Evolutionary conservation across 2,329 filamentous ascomycete genomes (phyloP), one percentile per base, ranked within the genome.

Genomic region (Stachybotrys chartarum): DNA sequence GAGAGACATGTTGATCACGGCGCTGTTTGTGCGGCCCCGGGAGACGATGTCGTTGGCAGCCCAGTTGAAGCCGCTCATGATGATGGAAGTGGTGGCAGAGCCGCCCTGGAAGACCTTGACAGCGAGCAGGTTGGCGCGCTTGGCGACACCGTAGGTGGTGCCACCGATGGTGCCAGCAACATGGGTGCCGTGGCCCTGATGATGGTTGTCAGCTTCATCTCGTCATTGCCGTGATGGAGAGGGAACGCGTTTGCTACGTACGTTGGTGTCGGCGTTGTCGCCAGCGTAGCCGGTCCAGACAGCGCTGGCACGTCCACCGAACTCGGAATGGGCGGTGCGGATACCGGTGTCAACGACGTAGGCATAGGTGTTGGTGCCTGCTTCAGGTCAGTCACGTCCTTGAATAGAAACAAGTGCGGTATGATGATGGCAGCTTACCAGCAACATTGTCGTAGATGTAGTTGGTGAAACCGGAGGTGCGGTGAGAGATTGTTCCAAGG

Each of bases 311-410:
- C 81, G 77, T 44, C 77, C 78, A 61, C 76, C 72, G 61, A 80
- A 83, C 64, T 83, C 75, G 42, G 63, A 61, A 68, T 87, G 84
- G 6, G 75, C 72, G 24, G 72, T 70, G 50, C 70, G 71, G 60
- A 87, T 80, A 61, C 84, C 84, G 5, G 82, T 86, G 68, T 87
- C 84, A 50, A 87, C 77, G 24, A 87, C 69, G 66, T 82, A 87
- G 50, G 77, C 79, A 35, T 79, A 85, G 60, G 80, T 80, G 44
- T 75, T 77, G 50, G 53, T 50, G 11, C 64, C 64, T 47, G 14
- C 14, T 10, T 14, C 8, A 14, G 8, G 35, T 42, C 5, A 42
- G 35, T 42, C 10, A 10, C 14, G 10, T 42, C 14, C 10, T 17
- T 47, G 45, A 5, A 44, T 6, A 49, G n/a, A 49, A 18, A 49